A percentile compares a stretch with the other conserved stretches of the same genome.
phyloP scores from a whole-genome alignment of 495 filamentous ascomycete species.

The Penicillium antarcticum region DNA sequence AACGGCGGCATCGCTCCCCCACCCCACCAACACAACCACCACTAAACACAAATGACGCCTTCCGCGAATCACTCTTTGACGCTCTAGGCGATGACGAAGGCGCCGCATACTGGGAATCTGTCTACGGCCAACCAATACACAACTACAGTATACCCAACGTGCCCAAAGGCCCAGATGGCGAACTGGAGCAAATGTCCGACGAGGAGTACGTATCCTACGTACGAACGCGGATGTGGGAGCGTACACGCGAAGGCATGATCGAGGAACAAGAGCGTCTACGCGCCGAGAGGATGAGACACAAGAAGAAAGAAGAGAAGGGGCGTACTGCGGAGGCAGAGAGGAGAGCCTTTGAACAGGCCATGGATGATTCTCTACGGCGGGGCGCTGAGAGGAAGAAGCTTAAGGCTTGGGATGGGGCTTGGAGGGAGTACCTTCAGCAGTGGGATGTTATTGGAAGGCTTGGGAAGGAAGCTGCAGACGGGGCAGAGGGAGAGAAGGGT shows the following conservation, averaged over 20 bases:
- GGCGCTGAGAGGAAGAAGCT: constrained; percentile 45
- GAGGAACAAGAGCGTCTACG: constrained; percentile 63
- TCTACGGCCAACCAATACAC: constrained; percentile 92
- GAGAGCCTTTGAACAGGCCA: constrained; percentile 35
- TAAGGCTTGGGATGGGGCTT: constrained; percentile 50
- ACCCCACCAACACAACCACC: constrained; percentile 27
- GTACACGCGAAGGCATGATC: constrained; percentile 62
- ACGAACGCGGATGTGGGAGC: constrained; percentile 88
- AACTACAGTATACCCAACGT: constrained; percentile 47
- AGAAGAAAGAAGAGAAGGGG: constrained; percentile 35
- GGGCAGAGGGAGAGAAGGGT: not conserved
- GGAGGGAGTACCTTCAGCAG: constrained; percentile 59
- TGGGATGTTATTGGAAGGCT: constrained; percentile 59
- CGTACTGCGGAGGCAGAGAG: constrained; percentile 33
- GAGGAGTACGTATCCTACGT: constrained; percentile 88
- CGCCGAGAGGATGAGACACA: constrained; percentile 49
- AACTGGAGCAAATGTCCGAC: constrained; percentile 83
- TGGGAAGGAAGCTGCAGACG: constrained; percentile 4
- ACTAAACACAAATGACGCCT: constrained; percentile 60
- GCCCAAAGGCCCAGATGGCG: constrained; percentile 42
- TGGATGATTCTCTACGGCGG: constrained; percentile 53
- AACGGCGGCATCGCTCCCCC: constrained; percentile 15
- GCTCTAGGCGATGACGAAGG: constrained; percentile 99
- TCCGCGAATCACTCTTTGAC: constrained; percentile 95
- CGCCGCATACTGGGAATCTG: constrained; percentile 87